phyloP scores from a whole-genome alignment of 176 grass and related monocot species.

The Triticum dicoccoides region DNA sequence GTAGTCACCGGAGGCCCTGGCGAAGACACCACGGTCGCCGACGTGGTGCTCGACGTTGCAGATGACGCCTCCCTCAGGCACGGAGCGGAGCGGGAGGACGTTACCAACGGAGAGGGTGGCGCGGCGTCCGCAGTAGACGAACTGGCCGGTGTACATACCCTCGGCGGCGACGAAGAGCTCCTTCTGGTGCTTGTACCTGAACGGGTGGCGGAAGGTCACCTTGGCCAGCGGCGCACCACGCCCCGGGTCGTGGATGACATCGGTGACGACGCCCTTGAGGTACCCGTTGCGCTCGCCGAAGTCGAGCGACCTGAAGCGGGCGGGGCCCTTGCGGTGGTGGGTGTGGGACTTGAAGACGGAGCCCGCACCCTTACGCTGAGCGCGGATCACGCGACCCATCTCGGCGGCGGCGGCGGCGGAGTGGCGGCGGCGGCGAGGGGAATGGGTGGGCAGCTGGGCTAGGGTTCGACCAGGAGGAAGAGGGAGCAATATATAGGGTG shows the following conservation, averaged over 20 bases:
- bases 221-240: conserved; percentile 85
- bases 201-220: conserved; percentile 90
- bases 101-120: conserved; percentile 81
- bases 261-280: conserved; percentile 84
- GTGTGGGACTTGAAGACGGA: conserved; percentile 94
- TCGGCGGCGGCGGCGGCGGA: not conserved
- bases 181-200: conserved; percentile 95
- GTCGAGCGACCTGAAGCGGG: conserved; percentile 84
- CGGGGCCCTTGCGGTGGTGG: conserved; percentile 96
- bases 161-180: conserved; percentile 92
- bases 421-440: not conserved
- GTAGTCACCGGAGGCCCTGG: conserved; percentile 74
- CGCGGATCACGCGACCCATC: conserved; percentile 94
- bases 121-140: conserved; percentile 91
- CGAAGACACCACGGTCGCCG: conserved; percentile 81
- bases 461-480: conserved; percentile 3
- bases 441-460: not conserved
- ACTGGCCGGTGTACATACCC: conserved; percentile 96
- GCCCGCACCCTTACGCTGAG: conserved; percentile 92
- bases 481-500: not conserved
- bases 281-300: conserved; percentile 97
- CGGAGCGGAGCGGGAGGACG: conserved; percentile 67
- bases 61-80: conserved; percentile 84
- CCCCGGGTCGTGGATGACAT: conserved; percentile 87
- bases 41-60: conserved; percentile 97